Conservation (phyloP, 1,139 yeast species). For the Yamadazyma oceani region DNA sequence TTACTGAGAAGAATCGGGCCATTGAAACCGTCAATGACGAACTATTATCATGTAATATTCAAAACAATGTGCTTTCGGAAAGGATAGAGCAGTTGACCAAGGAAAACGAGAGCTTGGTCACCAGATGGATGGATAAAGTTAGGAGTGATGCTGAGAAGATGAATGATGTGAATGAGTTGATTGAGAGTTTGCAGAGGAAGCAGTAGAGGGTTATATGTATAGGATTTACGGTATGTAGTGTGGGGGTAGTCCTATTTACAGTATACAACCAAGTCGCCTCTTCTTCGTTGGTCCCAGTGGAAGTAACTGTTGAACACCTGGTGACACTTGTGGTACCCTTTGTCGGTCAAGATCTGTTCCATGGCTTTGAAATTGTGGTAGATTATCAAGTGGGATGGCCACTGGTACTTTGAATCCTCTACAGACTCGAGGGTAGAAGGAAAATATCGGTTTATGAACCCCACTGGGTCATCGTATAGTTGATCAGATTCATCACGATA, state of each 20-base stretch:
- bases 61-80: constrained; percentile 59
- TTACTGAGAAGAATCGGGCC: constrained; percentile 53
- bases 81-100: constrained; percentile 23
- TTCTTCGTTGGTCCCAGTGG: constrained; percentile 85
- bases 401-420: constrained; percentile 33
- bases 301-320: constrained; percentile 75
- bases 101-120: constrained; percentile 56
- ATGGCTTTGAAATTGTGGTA: constrained; percentile 65
- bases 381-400: constrained; percentile 74
- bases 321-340: constrained; percentile 46
- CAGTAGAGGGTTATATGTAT: no score
- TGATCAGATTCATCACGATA: constrained; percentile 87
- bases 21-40: constrained; percentile 71
- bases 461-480: constrained; percentile 66
- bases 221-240: no score
- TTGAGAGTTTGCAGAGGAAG: constrained; percentile 7
- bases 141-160: constrained; percentile 58
- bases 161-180: constrained; percentile 53
- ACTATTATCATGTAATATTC: constrained; percentile 65
- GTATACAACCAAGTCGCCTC: constrained; percentile 75
- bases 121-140: constrained; percentile 61
- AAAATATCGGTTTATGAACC: constrained; percentile 39
- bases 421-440: constrained; percentile 13
- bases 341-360: constrained; percentile 33
- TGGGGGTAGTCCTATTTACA: no score